Conservation (phyloP, 1,139 yeast species). For the Magnusiomyces fungicola region DNA sequence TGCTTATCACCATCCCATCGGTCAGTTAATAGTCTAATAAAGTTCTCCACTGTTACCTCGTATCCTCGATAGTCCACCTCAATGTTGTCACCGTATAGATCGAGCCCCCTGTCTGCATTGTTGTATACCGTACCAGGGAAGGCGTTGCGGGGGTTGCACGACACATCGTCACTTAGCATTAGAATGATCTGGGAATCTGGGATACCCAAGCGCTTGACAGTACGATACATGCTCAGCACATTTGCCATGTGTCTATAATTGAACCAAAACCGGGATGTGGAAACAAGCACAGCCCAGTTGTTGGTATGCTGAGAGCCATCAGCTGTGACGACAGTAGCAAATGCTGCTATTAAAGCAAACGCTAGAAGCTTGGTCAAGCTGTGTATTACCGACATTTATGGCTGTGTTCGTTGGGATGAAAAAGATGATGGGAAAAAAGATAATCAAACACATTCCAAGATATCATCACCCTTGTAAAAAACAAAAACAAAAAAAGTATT, state of each 20-base stretch:
- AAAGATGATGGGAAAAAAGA: background rate
- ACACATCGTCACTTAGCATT: conserved; percentile 95
- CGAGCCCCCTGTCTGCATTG: conserved; percentile 89
- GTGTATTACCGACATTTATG: background rate
- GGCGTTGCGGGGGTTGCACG: conserved; percentile 92
- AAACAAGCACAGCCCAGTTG: conserved; percentile 68
- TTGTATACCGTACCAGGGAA: conserved; percentile 96
- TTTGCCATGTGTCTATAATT: conserved; percentile 97
- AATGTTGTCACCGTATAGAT: conserved; percentile 85
- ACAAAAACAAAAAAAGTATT: background rate
- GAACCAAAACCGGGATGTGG: conserved; percentile 97
- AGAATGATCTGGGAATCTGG: conserved; percentile 96
- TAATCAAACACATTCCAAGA: background rate
- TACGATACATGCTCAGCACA: conserved; percentile 86
- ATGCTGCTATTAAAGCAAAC: background rate
- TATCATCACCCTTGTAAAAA: background rate
- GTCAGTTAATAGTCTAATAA: conserved; percentile 80
- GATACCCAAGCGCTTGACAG: conserved; percentile 90
- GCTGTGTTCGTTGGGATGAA: background rate
- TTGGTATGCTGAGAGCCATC: conserved; percentile 4
- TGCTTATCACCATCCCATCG: conserved; percentile 85
- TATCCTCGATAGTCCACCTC: conserved; percentile 97
- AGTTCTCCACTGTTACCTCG: conserved; percentile 96
- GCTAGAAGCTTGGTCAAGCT: background rate
- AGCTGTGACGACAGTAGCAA: background rate